Evolutionary conservation across 169 alveolate genomes (phyloP), one percentile per base, ranked within the genome.

Genomic region (Plasmodium fragile): DNA sequence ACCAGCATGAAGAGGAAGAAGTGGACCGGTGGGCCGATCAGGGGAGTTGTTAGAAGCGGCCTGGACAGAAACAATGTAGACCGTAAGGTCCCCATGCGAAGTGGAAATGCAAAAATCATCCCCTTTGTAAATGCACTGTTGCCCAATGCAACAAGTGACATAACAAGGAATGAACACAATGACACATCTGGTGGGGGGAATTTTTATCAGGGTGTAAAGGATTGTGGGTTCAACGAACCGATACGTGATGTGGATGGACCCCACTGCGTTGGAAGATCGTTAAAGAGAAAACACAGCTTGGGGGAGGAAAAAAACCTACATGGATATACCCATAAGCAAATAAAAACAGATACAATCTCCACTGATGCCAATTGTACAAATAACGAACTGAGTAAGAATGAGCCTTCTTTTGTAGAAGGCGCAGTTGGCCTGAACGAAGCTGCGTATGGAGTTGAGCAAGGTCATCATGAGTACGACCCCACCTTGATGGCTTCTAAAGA

Each of bases 281-380:
- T 84, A 10, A 84, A 84, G 69, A 72, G 93, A 53, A 84, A 77
- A 53, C 78, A 49, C 41, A 45, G 49, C 43, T 2, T 52, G 4
- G 55, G 36, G 13, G 84, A 41, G 18, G 83, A 83, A 7, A 72
- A 72, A 11, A 73, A 8, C 13, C 3, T 1, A 11, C 18, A 28
- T 52, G 41, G 39, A 16, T 45, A 32, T 0, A 30, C 16, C 25
- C 85, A 84, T 18, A 84, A 84, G 65, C 93, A 84, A 49, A 75
- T 84, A 8, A 84, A 84, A 53, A 73, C 59, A 1, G 83, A 84
- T 1, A 25, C 70, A 1, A 16, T 52, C 6, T 41, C 82, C 28
- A 55, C 78, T 1, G 80, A 81, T 13, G 75, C 5, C 10, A 49
- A 81, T 30, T 81, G 30, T 30, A 81, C 43, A 6, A 36, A 32